Percentiles rank a stretch among this genome's conserved stretches.
Conservation (phyloP, 495 filamentous ascomycete species). For the Glarea lozoyensis region DNA sequence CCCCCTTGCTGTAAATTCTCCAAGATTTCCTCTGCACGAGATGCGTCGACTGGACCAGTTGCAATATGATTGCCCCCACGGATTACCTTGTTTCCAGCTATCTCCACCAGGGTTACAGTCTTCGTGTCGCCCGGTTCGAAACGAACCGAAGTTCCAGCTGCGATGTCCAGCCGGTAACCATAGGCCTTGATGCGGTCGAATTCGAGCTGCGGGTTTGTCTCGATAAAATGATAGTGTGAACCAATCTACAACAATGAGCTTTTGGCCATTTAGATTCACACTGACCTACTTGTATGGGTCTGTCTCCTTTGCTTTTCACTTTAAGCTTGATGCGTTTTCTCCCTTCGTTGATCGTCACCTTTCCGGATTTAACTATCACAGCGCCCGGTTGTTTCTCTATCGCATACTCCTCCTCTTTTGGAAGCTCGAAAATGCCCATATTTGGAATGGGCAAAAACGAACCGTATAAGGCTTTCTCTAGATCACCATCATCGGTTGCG, state of each 20-base stretch:
- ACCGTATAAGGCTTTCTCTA: conserved; percentile 81
- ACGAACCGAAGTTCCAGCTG: conserved; percentile 85
- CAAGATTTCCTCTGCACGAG: conserved; percentile 55
- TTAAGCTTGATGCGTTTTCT: conserved; percentile 62
- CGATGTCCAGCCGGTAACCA: conserved; percentile 81
- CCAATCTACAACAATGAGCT: conserved; percentile 48
- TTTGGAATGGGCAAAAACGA: conserved; percentile 79
- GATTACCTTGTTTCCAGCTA: conserved; percentile 76
- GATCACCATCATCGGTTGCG: conserved; percentile 75
- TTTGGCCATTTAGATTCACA: background rate
- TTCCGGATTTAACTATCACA: conserved; percentile 60
- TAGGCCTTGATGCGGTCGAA: conserved; percentile 85
- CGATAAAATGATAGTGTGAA: conserved; percentile 94
- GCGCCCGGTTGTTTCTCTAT: conserved; percentile 67
- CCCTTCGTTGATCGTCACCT: conserved; percentile 64
- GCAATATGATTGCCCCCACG: conserved; percentile 77
- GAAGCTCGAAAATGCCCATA: conserved; percentile 23
- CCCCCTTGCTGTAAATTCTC: conserved; percentile 55
- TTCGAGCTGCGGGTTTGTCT: conserved; percentile 81
- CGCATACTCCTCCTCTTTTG: conserved; percentile 52
- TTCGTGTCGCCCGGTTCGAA: conserved; percentile 94
- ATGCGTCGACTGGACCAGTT: conserved; percentile 57
- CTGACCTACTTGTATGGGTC: conserved; percentile 69
- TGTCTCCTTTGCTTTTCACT: conserved; percentile 81
- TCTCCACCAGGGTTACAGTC: conserved; percentile 89